Conservation (phyloP, 2,329 filamentous ascomycete genomes). For the Dothistroma septosporum region DNA sequence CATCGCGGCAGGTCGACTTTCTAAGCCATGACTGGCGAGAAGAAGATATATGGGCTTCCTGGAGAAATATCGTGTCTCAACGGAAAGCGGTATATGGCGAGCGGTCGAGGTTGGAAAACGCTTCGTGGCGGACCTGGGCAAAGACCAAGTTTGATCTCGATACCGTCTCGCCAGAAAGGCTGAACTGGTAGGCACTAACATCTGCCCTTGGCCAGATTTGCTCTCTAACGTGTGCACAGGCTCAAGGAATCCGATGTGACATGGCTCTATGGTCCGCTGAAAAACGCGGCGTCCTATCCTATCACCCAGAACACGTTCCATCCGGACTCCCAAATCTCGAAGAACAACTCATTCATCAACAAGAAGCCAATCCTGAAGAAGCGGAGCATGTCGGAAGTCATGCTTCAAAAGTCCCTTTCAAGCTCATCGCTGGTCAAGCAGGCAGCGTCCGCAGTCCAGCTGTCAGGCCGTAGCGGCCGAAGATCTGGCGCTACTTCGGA, state of each 20-base stretch:
- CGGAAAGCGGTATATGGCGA: conserved; percentile 70
- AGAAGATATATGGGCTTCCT: conserved; percentile 96
- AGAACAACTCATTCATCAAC: conserved; percentile 63
- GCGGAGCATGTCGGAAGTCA: conserved; percentile 90
- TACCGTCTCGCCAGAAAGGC: conserved; percentile 82
- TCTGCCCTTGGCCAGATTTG: background rate
- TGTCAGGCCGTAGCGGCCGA: conserved; percentile 58
- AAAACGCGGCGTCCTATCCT: conserved; percentile 61
- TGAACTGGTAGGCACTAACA: conserved; percentile 72
- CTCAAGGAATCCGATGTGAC: conserved; percentile 96
- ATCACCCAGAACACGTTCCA: conserved; percentile 48
- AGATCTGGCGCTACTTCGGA: conserved; percentile 56
- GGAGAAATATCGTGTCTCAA: conserved; percentile 85
- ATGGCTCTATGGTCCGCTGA: conserved; percentile 92
- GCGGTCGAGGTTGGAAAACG: conserved; percentile 76
- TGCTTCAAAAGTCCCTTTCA: conserved; percentile 84
- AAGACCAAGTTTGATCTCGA: conserved; percentile 83
- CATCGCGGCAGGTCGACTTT: conserved; percentile 90
- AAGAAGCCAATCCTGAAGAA: conserved; percentile 97
- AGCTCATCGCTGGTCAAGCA: conserved; percentile 86
- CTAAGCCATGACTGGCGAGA: conserved; percentile 89
- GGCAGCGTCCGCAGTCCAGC: conserved; percentile 78
- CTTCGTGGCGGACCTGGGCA: conserved; percentile 95
- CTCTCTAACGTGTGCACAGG: conserved; percentile 49
- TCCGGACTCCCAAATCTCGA: conserved; percentile 53